These are phyloP conservation scores for Suhomyces bokatorum DNA, from an alignment of 1,139 yeast species.

Conservation along the genomic window DNA sequence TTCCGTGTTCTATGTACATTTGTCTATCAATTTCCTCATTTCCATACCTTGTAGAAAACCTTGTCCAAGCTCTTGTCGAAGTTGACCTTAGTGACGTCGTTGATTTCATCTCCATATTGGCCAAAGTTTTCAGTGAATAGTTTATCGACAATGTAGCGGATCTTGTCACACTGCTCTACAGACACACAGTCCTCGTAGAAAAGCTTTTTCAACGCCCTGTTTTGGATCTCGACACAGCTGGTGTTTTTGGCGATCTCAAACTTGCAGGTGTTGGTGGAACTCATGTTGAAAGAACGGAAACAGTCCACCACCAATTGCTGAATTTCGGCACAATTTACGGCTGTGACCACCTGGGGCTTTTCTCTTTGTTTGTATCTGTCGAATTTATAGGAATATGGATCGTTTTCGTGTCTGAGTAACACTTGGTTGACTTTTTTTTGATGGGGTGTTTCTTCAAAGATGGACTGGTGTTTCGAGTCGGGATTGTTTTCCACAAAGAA, in stretches of 20 bases:
- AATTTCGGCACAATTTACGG: slow-evolving; percentile 46
- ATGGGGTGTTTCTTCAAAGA: slow-evolving; percentile 30
- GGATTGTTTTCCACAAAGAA: slow-evolving; percentile 39
- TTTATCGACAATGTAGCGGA: slow-evolving; percentile 39
- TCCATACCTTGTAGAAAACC: slow-evolving; percentile 41
- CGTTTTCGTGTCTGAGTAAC: slow-evolving; percentile 20
- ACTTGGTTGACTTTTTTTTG: slow-evolving; percentile 33
- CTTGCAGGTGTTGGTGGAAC: slow-evolving; percentile 30
- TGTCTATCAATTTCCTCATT: slow-evolving; percentile 13
- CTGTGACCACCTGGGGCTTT: slow-evolving; percentile 26
- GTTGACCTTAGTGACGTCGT: slow-evolving; percentile 26
- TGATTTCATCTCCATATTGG: slow-evolving; percentile 35
- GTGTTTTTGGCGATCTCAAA: slow-evolving; percentile 30
- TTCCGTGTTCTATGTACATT: neutral
- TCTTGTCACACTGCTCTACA: slow-evolving; percentile 41
- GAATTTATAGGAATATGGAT: slow-evolving; percentile 29
- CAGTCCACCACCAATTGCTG: slow-evolving; percentile 42
- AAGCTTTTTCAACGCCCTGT: slow-evolving; percentile 35
- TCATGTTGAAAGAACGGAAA: slow-evolving; percentile 34
- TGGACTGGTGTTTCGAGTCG: slow-evolving; percentile 24
- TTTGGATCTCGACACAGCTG: slow-evolving; percentile 37
- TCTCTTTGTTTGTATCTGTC: slow-evolving; percentile 36
- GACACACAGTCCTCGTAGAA: slow-evolving; percentile 43
- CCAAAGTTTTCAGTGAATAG: slow-evolving; percentile 44
- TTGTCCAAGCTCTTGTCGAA: slow-evolving; percentile 36